A percentile compares a stretch with the other conserved stretches of the same genome.
Conservation (phyloP, 805 yeast species). For the Torulaspora delbrueckii region DNA sequence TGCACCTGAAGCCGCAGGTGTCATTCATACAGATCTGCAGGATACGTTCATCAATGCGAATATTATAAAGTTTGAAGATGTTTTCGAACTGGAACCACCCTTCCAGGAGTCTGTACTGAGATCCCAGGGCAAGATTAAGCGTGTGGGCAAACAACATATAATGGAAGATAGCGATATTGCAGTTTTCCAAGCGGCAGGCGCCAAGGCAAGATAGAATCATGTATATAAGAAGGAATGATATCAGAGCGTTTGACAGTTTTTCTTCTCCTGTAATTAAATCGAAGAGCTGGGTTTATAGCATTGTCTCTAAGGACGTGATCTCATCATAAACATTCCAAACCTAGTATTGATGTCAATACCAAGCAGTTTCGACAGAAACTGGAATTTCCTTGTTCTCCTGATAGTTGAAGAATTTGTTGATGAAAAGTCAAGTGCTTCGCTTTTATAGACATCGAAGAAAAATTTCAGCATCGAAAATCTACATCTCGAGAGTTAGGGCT, state of each 20-base stretch:
- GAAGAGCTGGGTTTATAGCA: conserved; percentile 42
- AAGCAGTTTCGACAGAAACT: conserved; percentile 4
- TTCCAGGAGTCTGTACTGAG: conserved; percentile 26
- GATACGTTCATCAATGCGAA: conserved; percentile 76
- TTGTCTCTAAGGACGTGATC: conserved; percentile 37
- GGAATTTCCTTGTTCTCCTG: not conserved
- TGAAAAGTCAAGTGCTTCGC: not conserved
- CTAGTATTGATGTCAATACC: not conserved
- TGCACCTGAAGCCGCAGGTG: conserved; percentile 89
- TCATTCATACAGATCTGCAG: conserved; percentile 80
- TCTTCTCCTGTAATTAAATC: conserved; percentile 35
- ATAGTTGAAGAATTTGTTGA: not conserved
- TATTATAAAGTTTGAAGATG: conserved; percentile 63
- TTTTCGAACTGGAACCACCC: conserved; percentile 29
- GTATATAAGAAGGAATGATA: conserved; percentile 13
- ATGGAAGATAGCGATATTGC: conserved; percentile 84
- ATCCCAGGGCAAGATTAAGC: conserved; percentile 27
- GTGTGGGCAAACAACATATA: conserved; percentile 65
- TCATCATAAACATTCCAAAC: conserved; percentile 34
- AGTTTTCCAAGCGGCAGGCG: conserved; percentile 67
- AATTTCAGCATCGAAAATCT: not conserved
- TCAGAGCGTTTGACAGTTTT: conserved; percentile 38
- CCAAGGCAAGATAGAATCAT: conserved; percentile 39
- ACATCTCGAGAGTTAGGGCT: not conserved
- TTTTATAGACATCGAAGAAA: not conserved